A percentile compares a stretch with the other conserved stretches of the same genome.
These are phyloP conservation scores for Taphrina sp. DNA, from an alignment of 1,139 yeast genomes.

Conservation along the genomic window DNA sequence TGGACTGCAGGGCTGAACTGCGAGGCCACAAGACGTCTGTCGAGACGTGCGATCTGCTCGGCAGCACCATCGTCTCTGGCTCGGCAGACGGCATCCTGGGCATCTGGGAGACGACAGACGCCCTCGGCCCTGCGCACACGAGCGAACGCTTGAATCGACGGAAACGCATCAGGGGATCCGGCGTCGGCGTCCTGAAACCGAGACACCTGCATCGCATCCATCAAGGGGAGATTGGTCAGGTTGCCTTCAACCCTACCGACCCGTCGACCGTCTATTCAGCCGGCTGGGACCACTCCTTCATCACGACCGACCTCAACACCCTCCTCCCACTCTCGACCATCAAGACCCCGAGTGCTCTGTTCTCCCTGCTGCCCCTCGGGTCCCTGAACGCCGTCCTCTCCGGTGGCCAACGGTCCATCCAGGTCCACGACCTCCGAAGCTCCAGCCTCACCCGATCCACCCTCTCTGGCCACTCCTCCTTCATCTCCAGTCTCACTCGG, in stretches of 20 bases:
- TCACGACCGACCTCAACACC: constrained; percentile 92
- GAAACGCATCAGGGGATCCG: constrained; percentile 18
- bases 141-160: constrained; percentile 15
- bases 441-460: constrained; percentile 65
- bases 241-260: constrained; percentile 13
- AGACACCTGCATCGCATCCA: constrained; percentile 13
- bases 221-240: constrained; percentile 10
- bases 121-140: constrained; percentile 1
- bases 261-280: constrained; percentile 60
- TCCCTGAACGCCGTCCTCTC: constrained; percentile 70
- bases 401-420: constrained; percentile 83
- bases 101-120: constrained; percentile 24
- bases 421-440: constrained; percentile 94
- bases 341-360: constrained; percentile 80
- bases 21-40: constrained; percentile 24
- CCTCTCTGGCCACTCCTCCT: constrained; percentile 84
- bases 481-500: constrained; percentile 69
- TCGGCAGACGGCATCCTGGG: constrained; percentile 25
- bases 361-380: constrained; percentile 70
- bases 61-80: constrained; percentile 13
- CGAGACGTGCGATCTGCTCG: constrained; percentile 25
- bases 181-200: constrained; percentile 28
- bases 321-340: constrained; percentile 79
- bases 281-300: constrained; percentile 88
- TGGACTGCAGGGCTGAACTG: constrained; percentile 11